phyloP scores from a whole-genome alignment of 495 filamentous ascomycete genomes.

The Echria macrotheca region DNA sequence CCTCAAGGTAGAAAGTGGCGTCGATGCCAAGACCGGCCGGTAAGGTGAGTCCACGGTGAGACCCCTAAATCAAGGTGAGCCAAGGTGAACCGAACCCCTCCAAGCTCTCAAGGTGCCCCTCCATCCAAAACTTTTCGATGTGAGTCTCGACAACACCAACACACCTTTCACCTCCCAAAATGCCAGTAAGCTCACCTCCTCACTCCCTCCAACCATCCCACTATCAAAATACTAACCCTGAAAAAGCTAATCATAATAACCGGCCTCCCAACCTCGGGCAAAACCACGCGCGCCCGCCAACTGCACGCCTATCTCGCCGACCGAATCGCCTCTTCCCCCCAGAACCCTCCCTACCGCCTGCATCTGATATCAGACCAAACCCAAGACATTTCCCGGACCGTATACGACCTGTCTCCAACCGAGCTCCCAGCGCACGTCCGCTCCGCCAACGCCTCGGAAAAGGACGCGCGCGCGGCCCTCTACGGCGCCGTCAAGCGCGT shows the following conservation, averaged over 20 bases:
- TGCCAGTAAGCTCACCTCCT: slow-evolving; percentile 12
- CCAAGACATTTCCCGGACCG: slow-evolving; percentile 55
- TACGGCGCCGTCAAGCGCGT: slow-evolving; percentile 82
- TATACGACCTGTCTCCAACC: slow-evolving; percentile 59
- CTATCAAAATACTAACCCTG: slow-evolving; percentile 5
- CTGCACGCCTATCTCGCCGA: slow-evolving; percentile 59
- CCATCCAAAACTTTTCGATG: neutral
- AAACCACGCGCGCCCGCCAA: slow-evolving; percentile 79
- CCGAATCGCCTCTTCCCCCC: slow-evolving; percentile 40
- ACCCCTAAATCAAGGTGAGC: too few relatives aligned
- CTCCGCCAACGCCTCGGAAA: slow-evolving; percentile 64
- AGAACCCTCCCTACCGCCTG: slow-evolving; percentile 47
- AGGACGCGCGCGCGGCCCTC: slow-evolving; percentile 81
- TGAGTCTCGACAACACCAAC: neutral
- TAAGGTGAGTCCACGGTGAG: neutral
- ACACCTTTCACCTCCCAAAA: too few relatives aligned
- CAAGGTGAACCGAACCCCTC: neutral
- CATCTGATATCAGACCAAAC: slow-evolving; percentile 64
- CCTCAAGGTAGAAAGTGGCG: too few relatives aligned
- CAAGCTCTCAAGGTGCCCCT: neutral
- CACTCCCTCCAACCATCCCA: neutral
- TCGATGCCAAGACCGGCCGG: neutral
- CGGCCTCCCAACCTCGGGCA: slow-evolving; percentile 88
- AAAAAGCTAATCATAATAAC: slow-evolving; percentile 86
- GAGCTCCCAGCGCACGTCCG: slow-evolving; percentile 43